Conservation (phyloP, 345 rosid species). For the Dipteronia dyeriana region DNA sequence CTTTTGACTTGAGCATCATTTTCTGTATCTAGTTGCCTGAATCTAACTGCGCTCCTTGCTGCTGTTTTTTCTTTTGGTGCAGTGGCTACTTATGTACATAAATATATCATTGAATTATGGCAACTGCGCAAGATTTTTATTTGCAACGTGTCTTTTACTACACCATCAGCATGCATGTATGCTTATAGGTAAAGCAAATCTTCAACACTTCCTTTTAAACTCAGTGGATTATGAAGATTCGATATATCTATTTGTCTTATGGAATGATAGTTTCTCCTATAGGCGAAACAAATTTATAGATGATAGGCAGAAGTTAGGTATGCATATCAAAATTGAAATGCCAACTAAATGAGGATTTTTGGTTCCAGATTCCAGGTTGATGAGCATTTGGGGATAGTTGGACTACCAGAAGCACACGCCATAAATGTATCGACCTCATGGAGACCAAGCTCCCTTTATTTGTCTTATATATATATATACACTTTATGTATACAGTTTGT, state of each 20-base stretch:
- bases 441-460: background rate
- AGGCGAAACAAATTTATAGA: background rate
- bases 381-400: constrained; percentile 8
- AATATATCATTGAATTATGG: constrained; percentile 10
- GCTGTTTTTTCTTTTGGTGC: constrained; percentile 1
- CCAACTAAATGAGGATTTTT: background rate
- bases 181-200: constrained; percentile 19
- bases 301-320: background rate
- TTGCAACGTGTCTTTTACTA: background rate
- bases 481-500: background rate
- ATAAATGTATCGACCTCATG: background rate
- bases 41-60: background rate
- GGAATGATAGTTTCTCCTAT: background rate
- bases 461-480: background rate
- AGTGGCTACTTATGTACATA: constrained; percentile 29
- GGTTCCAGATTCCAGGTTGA: constrained; percentile 17
- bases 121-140: constrained; percentile 7
- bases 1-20: background rate
- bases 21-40: no score
- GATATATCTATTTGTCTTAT: background rate
- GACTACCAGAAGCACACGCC: background rate
- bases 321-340: background rate
- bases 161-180: constrained; percentile 9
- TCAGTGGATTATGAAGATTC: background rate
- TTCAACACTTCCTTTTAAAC: background rate